Percentiles rank a stretch among this genome's conserved stretches.
These are phyloP conservation scores for Pestalotiopsis fici DNA, from an alignment of 2,329 filamentous ascomycete genomes.

Conservation along the genomic window DNA sequence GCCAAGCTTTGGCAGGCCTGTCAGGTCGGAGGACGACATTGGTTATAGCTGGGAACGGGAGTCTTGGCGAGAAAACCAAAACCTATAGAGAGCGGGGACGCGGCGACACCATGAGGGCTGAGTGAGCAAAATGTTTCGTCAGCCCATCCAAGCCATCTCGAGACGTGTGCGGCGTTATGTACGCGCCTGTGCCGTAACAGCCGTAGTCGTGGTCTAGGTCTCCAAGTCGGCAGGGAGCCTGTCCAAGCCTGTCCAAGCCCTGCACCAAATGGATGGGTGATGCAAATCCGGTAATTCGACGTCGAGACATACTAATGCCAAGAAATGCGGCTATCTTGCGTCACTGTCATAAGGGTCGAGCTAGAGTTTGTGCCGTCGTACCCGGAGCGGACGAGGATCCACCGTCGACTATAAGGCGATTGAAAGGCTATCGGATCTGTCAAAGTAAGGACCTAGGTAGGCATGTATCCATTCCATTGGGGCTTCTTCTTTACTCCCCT, in stretches of 20 bases:
- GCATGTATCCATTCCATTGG: neutral
- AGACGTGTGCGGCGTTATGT: neutral
- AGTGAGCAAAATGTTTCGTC: neutral
- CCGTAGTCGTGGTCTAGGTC: neutral
- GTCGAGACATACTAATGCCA: constrained; percentile 20
- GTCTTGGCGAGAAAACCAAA: neutral
- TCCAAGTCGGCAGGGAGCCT: neutral
- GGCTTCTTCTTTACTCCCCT: too few species aligned
- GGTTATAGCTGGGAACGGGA: neutral
- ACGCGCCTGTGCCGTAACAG: neutral
- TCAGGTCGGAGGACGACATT: constrained; percentile 7
- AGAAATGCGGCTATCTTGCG: constrained; percentile 17
- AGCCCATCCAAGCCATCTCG: neutral
- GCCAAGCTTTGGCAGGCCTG: constrained; percentile 10
- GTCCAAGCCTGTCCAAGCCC: neutral
- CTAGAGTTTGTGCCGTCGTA: constrained; percentile 2
- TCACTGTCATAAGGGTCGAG: constrained; percentile 7
- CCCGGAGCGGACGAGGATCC: neutral
- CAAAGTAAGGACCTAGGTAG: too few species aligned
- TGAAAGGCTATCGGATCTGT: too few species aligned
- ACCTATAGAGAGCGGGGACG: neutral
- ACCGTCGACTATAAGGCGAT: neutral
- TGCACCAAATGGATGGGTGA: neutral
- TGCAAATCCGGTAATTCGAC: constrained; percentile 3
- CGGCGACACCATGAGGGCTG: neutral